Percentiles rank a stretch among this genome's conserved stretches.
These are phyloP conservation scores for Starmerella khaoyaiensis DNA, from an alignment of 805 yeast genomes.

Conservation along the genomic window DNA sequence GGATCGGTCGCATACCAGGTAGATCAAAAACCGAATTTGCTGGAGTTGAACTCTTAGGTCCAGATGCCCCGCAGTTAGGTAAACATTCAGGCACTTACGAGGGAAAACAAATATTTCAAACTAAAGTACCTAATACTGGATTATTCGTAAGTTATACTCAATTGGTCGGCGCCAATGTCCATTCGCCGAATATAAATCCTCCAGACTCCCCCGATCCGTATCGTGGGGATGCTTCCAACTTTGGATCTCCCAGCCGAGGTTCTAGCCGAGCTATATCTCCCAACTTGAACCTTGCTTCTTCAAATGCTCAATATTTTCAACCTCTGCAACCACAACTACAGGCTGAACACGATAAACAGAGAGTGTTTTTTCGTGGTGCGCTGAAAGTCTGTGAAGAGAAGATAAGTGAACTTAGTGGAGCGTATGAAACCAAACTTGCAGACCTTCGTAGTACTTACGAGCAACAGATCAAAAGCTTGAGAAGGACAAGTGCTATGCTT, in stretches of 20 bases:
- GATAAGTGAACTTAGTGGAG: slow-evolving; percentile 18
- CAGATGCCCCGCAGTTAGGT: slow-evolving; percentile 44
- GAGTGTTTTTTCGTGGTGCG: slow-evolving; percentile 26
- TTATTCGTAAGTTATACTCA: slow-evolving; percentile 43
- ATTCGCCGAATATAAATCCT: slow-evolving; percentile 1
- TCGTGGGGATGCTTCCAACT: not conserved
- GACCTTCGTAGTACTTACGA: slow-evolving; percentile 19
- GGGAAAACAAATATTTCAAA: slow-evolving; percentile 56
- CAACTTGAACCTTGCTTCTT: not conserved
- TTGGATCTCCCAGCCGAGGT: not conserved
- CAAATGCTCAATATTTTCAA: not conserved
- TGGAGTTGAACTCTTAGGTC: slow-evolving; percentile 71
- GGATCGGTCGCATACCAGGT: slow-evolving; percentile 58
- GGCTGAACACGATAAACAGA: slow-evolving; percentile 22
- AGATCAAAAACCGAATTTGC: slow-evolving; percentile 61
- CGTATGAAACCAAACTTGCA: slow-evolving; percentile 20
- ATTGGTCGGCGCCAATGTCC: slow-evolving; percentile 21
- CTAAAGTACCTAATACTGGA: slow-evolving; percentile 54
- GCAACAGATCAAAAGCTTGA: slow-evolving; percentile 17
- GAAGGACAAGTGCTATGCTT: slow-evolving; percentile 15
- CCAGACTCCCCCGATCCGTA: not conserved
- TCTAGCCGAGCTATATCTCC: not conserved
- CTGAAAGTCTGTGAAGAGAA: slow-evolving; percentile 20
- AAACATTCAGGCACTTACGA: slow-evolving; percentile 76
- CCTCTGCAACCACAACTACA: not conserved